phyloP scores from a whole-genome alignment of 495 filamentous ascomycete species.

The Lepraria neglecta region DNA sequence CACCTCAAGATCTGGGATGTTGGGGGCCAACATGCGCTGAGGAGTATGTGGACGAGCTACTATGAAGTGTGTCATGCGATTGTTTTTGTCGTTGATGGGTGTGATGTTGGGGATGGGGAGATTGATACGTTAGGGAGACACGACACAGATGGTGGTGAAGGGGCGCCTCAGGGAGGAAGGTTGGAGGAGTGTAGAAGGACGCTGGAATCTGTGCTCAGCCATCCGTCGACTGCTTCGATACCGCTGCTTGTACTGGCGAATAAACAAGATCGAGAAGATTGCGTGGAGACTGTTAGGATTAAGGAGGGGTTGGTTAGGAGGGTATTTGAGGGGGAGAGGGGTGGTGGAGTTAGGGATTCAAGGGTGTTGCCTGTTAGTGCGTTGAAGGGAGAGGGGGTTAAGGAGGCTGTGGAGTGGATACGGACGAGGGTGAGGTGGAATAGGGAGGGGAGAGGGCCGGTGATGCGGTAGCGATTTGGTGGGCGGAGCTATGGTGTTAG shows the following conservation, averaged over 20 bases:
- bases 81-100: constrained; percentile 91
- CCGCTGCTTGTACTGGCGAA: constrained; percentile 91
- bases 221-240: constrained; percentile 79
- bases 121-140: constrained; percentile 38
- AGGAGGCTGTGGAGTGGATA: constrained; percentile 94
- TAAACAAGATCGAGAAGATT: constrained; percentile 96
- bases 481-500: background rate
- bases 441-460: constrained; percentile 81
- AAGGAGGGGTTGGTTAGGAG: constrained; percentile 92
- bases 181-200: constrained; percentile 85
- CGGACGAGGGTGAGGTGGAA: constrained; percentile 91
- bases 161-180: constrained; percentile 41
- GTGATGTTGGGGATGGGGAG: constrained; percentile 78
- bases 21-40: constrained; percentile 82
- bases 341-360: constrained; percentile 75
- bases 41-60: constrained; percentile 92
- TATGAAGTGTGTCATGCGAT: constrained; percentile 92
- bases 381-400: constrained; percentile 82
- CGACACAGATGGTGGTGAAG: constrained; percentile 16
- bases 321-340: constrained; percentile 91
- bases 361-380: constrained; percentile 88
- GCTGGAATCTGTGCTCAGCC: constrained; percentile 75
- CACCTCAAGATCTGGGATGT: constrained; percentile 99
- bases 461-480: constrained; percentile 62
- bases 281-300: constrained; percentile 91